Conservation (phyloP, 495 filamentous ascomycete genomes). For the Trichoderma gamsii region DNA sequence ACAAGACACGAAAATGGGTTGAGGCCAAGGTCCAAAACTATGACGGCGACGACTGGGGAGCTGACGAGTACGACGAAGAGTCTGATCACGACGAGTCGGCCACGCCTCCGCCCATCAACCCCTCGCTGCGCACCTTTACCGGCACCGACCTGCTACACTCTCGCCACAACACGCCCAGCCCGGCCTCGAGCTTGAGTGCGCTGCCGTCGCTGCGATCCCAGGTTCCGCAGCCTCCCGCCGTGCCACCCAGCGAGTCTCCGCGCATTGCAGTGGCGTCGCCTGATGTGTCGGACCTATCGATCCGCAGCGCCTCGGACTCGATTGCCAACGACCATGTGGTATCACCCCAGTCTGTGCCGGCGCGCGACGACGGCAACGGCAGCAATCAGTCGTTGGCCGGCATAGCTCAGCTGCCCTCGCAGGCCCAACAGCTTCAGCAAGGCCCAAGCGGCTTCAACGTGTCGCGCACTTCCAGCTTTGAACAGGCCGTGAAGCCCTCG, state of each 20-base stretch:
- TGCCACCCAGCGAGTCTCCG: slow-evolving; percentile 3
- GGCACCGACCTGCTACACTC: slow-evolving; percentile 9
- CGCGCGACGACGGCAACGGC: not conserved
- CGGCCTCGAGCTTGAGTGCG: slow-evolving; percentile 10
- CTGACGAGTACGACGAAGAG: slow-evolving; percentile 70
- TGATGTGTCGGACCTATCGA: not conserved
- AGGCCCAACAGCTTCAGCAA: not conserved
- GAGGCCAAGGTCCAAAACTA: slow-evolving; percentile 84
- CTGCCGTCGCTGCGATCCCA: slow-evolving; percentile 9
- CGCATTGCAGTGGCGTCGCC: not conserved
- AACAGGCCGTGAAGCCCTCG: not conserved
- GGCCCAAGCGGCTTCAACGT: not conserved
- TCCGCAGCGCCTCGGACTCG: not conserved
- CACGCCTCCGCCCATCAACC: slow-evolving; percentile 28
- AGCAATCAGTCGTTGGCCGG: slow-evolving; percentile 2
- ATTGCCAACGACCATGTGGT: not conserved
- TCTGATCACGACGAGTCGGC: slow-evolving; percentile 41
- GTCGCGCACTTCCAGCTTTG: not conserved
- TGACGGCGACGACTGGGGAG: slow-evolving; percentile 92
- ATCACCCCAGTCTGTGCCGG: not conserved
- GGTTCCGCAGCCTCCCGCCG: not conserved
- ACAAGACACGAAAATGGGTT: slow-evolving; percentile 92
- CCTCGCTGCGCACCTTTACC: slow-evolving; percentile 8
- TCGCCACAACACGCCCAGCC: slow-evolving; percentile 14
- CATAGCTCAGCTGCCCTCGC: not conserved